Conservation (phyloP, 108 stramenopile species). For the Mediolabrus comicus region DNA sequence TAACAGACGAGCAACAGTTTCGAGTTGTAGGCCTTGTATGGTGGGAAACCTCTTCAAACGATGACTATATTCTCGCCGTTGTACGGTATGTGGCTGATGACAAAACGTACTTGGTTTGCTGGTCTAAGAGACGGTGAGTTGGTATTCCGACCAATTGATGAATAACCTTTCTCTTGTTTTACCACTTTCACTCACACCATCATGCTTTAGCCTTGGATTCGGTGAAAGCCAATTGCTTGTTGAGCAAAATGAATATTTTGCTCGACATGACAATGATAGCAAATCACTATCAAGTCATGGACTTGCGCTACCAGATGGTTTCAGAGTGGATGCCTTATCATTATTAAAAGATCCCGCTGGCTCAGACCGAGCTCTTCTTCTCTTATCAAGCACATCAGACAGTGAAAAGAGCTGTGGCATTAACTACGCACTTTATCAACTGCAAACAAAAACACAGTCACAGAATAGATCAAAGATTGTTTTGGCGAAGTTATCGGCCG, state of each 20-base stretch:
- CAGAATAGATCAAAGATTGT: constrained; percentile 9
- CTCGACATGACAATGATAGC: background rate
- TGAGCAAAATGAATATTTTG: constrained; percentile 1
- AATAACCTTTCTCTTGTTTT: too few species aligned
- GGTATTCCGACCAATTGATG: too few species aligned
- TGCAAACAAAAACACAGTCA: constrained; percentile 8
- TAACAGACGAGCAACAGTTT: constrained; percentile 40
- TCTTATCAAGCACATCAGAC: constrained; percentile 14
- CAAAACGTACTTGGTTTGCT: constrained; percentile 19
- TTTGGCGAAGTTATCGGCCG: constrained; percentile 9
- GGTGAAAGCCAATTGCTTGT: constrained; percentile 23
- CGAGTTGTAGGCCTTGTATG: constrained; percentile 25
- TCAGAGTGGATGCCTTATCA: constrained; percentile 26
- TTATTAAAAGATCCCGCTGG: constrained; percentile 24
- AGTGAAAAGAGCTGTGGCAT: constrained; percentile 3
- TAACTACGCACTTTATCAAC: constrained; percentile 32
- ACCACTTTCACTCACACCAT: background rate
- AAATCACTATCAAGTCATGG: constrained; percentile 4
- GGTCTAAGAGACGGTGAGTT: constrained; percentile 28
- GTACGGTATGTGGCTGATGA: constrained; percentile 26
- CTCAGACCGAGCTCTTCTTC: constrained; percentile 27
- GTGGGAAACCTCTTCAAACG: constrained; percentile 34
- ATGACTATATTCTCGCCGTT: constrained; percentile 39
- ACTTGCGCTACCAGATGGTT: constrained; percentile 23
- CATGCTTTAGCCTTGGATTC: constrained; percentile 27